A percentile compares a stretch with the other conserved stretches of the same genome.
phyloP scores from a whole-genome alignment of 306 rosid genomes.

The Pterocarpus santalinus region DNA sequence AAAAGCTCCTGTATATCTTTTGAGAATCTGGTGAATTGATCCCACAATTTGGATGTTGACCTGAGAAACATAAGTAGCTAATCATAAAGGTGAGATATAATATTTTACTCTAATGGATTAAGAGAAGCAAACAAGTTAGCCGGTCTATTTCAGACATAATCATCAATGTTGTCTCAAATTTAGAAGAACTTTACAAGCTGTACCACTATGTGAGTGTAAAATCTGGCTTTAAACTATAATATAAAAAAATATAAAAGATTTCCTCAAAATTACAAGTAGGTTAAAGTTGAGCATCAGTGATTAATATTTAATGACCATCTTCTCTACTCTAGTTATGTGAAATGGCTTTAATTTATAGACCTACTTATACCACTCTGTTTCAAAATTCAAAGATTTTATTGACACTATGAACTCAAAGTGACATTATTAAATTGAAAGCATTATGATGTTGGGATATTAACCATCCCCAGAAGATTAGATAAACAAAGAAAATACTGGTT shows the following conservation, averaged over 20 bases:
- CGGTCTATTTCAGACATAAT: slow-evolving; percentile 21
- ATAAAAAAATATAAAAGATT: not conserved
- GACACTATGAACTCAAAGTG: not conserved
- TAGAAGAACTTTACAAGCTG: slow-evolving; percentile 20
- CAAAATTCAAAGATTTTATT: too few relatives aligned
- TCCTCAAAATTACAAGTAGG: not conserved
- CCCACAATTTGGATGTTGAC: slow-evolving; percentile 54
- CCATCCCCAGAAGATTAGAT: slow-evolving; percentile 17
- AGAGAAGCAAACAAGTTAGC: slow-evolving; percentile 39
- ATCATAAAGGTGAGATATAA: slow-evolving; percentile 23
- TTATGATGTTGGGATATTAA: not conserved
- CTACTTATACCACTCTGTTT: too few relatives aligned
- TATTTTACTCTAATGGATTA: slow-evolving; percentile 30
- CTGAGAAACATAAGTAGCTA: slow-evolving; percentile 52
- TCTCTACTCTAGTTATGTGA: too few relatives aligned
- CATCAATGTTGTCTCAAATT: slow-evolving; percentile 33
- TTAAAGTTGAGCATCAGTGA: too few relatives aligned
- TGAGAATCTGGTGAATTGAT: slow-evolving; percentile 65
- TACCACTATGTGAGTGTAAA: slow-evolving; percentile 9
- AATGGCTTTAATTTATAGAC: too few relatives aligned
- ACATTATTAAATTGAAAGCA: slow-evolving; percentile 21
- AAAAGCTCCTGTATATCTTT: slow-evolving; percentile 79
- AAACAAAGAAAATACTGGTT: slow-evolving; percentile 12
- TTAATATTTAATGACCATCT: not conserved
- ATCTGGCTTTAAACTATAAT: slow-evolving; percentile 26